Evolutionary conservation across 148 eudicot genomes (phyloP).

Genomic region (Diospyros lotus): DNA sequence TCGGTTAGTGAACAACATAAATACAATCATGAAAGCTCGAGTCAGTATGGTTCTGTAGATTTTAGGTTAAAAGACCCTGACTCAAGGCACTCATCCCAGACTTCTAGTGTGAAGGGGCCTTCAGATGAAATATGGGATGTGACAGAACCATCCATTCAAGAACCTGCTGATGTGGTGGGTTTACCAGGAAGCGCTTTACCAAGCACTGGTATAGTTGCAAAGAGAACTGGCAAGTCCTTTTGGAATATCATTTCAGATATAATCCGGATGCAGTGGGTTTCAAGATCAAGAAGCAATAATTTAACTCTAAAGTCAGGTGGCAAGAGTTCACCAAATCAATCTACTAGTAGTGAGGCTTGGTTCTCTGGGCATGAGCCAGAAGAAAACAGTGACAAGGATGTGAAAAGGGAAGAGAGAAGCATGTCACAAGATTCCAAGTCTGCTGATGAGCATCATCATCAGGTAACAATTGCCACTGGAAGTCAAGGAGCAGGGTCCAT

Average conservation of each 20-base stretch:
- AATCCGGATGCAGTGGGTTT: slow-evolving; percentile 51
- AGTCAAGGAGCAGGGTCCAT: slow-evolving; percentile 24
- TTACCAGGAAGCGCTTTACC: slow-evolving; percentile 24
- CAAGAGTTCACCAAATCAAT: slow-evolving; percentile 50
- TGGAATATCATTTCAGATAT: slow-evolving; percentile 60
- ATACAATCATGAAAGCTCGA: slow-evolving; percentile 15
- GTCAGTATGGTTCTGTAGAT: slow-evolving; percentile 12
- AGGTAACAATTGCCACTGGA: not conserved
- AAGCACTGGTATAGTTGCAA: slow-evolving; percentile 26
- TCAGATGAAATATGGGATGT: slow-evolving; percentile 66
- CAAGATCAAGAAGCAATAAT: slow-evolving; percentile 43
- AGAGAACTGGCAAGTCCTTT: slow-evolving; percentile 72
- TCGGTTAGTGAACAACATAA: slow-evolving; percentile 23
- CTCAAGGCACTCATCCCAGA: slow-evolving; percentile 40
- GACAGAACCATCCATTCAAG: slow-evolving; percentile 38
- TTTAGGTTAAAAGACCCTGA: slow-evolving; percentile 29
- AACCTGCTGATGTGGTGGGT: slow-evolving; percentile 26
- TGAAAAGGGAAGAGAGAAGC: slow-evolving; percentile 24
- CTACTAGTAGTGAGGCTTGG: slow-evolving; percentile 62
- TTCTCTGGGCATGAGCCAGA: slow-evolving; percentile 72
- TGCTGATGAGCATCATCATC: slow-evolving; percentile 17
- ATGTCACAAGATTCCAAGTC: slow-evolving; percentile 26
- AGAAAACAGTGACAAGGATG: slow-evolving; percentile 32
- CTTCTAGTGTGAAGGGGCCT: slow-evolving; percentile 48
- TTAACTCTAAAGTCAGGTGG: slow-evolving; percentile 43